phyloP scores from a whole-genome alignment of 306 rosid species.

The Ziziphus jujuba region DNA sequence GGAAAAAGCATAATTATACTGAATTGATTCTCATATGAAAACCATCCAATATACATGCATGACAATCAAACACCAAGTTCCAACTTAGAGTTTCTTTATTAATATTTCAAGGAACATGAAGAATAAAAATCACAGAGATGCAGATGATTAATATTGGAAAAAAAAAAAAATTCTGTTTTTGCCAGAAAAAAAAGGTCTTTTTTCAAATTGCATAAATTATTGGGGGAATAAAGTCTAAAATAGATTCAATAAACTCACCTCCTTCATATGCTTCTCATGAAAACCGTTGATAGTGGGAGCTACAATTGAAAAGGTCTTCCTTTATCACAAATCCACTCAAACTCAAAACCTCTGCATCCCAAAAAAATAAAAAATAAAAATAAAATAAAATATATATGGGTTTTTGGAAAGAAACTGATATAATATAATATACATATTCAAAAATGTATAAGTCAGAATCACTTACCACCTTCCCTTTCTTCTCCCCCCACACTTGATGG shows the following conservation, averaged over 20 bases:
- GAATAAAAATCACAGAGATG: neutral
- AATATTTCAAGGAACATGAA: neutral
- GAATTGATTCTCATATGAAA: neutral
- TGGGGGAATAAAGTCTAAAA: conserved; percentile 38
- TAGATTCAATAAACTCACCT: conserved; percentile 35
- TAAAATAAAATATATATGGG: neutral
- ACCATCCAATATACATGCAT: neutral
- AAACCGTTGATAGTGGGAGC: conserved; percentile 71
- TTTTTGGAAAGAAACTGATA: neutral
- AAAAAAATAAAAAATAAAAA: neutral
- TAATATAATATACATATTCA: neutral
- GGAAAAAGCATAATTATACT: neutral
- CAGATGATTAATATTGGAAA: neutral
- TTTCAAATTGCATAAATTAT: conserved; percentile 15
- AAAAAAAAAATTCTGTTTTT: conserved; percentile 1
- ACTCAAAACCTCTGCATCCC: neutral
- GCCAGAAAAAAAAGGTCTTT: conserved; percentile 8
- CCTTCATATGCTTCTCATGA: conserved; percentile 33
- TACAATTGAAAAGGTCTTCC: conserved; percentile 8
- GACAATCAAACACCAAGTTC: neutral
- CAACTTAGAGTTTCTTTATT: conserved; percentile 3
- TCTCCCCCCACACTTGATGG: conserved; percentile 43
- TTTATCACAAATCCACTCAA: neutral
- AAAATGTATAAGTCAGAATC: conserved; percentile 24
- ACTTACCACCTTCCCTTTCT: conserved; percentile 34